Evolutionary conservation across 108 stramenopile species (phyloP), one percentile per base, ranked within the genome.

Genomic region (Skeletonema costatum): DNA sequence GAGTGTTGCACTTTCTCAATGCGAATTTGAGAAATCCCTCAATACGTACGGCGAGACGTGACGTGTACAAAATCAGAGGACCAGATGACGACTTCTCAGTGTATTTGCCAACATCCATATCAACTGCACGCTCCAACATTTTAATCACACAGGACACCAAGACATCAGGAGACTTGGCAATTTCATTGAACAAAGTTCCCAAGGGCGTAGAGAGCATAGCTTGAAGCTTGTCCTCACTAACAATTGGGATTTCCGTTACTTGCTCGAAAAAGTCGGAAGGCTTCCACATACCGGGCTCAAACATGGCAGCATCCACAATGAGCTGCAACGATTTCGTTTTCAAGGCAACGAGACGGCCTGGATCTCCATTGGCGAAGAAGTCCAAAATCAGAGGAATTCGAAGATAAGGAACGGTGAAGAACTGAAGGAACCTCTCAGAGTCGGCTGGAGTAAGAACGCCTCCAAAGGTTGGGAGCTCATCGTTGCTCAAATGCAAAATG

Each of bases 331-430:
- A 90, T 56, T 92, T 91, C 17, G 94, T 88, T 36, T 91, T 90
- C 32, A 98, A 82, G 6, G 95, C 96, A 17, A 94, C 87, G 17
- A 97, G 84, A 46, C 98, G 87, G 16, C 81, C 85, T 30, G 96
- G 96, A 71, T 96, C 96, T 29, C 96, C 96, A 66, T 97, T 97
- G 1, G 98, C 94, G 71, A 98, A 98, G 73, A 98, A 98, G 61
- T 97, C 96, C 31, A 98, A 74, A 50, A 98, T 92, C 35, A 98
- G 86, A 29, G 98, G 98, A 68, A 98, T 98, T 14, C 98, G 90
- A 41, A 98, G 92, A 80, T 98, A 98, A 10, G 97, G 97, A 0
- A 90, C 98, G 11, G 98, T 98, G 46, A 98, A 84, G 74, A 97
- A 98, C 63, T 93, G 92, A n/a, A 97, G 82, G 75, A 98, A 95